A percentile compares a stretch with the other conserved stretches of the same genome.
These are phyloP conservation scores for Wallacemonas collosoma DNA, from an alignment of 208 protist genomes.

Conservation along the genomic window DNA sequence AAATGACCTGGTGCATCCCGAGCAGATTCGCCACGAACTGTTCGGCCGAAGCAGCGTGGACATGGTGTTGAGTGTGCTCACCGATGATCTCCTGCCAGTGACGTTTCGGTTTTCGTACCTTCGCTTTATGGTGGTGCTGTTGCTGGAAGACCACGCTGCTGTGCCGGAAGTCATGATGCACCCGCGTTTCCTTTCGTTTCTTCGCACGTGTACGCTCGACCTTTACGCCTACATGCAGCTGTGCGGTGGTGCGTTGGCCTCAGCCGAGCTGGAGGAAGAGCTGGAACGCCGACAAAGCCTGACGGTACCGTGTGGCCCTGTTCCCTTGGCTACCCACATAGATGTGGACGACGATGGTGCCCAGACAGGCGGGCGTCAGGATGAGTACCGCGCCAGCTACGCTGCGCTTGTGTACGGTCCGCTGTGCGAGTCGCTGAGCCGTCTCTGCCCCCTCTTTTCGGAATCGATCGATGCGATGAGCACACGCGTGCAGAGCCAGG, in stretches of 20 bases:
- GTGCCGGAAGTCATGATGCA: slow-evolving; percentile 35
- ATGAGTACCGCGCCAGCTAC: slow-evolving; percentile 8
- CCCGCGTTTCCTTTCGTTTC: slow-evolving; percentile 34
- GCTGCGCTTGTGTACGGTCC: slow-evolving; percentile 32
- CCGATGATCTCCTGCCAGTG: slow-evolving; percentile 33
- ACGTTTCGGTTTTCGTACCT: slow-evolving; percentile 44
- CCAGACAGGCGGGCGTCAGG: too few relatives aligned
- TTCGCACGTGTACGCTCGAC: slow-evolving; percentile 42
- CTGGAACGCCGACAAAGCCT: slow-evolving; percentile 13
- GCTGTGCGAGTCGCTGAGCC: slow-evolving; percentile 31
- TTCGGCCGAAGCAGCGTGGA: slow-evolving; percentile 48
- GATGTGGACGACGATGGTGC: too few relatives aligned
- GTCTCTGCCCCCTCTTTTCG: slow-evolving; percentile 31
- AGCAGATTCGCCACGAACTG: slow-evolving; percentile 50
- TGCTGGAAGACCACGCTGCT: slow-evolving; percentile 38
- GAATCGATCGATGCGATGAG: slow-evolving; percentile 23
- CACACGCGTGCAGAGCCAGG: slow-evolving; percentile 32
- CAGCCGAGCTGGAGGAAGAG: slow-evolving; percentile 33
- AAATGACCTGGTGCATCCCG: slow-evolving; percentile 51
- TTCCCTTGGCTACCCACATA: too few relatives aligned
- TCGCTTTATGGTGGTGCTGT: slow-evolving; percentile 34
- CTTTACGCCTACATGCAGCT: slow-evolving; percentile 40
- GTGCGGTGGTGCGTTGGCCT: slow-evolving; percentile 23
- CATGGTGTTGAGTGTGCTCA: slow-evolving; percentile 40
- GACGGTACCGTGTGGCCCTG: not conserved